Evolutionary conservation across 2,329 filamentous ascomycete species (phyloP).

Genomic region (Arthrobotrys conoides): DNA sequence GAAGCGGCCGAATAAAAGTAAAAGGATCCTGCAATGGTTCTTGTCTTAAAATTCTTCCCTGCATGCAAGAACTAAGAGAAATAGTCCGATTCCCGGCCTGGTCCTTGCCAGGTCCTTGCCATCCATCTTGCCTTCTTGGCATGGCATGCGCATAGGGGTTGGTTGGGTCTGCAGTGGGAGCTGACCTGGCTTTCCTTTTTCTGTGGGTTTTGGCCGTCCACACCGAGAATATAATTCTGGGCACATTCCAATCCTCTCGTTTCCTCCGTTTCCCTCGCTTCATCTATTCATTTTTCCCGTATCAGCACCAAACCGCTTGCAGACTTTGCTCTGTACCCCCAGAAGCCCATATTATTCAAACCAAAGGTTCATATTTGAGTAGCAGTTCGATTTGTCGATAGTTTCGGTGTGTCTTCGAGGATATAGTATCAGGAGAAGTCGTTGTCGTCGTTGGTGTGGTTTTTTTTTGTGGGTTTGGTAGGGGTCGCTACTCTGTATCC

Average conservation of each 20-base stretch:
- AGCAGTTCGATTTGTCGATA: slow-evolving; percentile 8
- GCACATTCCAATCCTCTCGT: slow-evolving; percentile 36
- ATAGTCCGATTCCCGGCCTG: slow-evolving; percentile 15
- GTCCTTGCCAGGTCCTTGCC: slow-evolving; percentile 2
- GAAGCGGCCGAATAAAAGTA: slow-evolving; percentile 28
- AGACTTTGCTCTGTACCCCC: slow-evolving; percentile 38
- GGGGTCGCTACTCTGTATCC: slow-evolving; percentile 2
- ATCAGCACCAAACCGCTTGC: slow-evolving; percentile 36
- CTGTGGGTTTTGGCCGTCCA: slow-evolving; percentile 6
- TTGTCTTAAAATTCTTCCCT: slow-evolving; percentile 39
- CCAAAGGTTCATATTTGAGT: slow-evolving; percentile 1
- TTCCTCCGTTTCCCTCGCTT: slow-evolving; percentile 30
- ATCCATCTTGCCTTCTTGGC: not conserved
- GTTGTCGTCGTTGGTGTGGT: slow-evolving; percentile 23
- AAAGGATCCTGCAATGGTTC: not conserved
- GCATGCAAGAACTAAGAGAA: slow-evolving; percentile 15
- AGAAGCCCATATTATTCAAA: slow-evolving; percentile 8
- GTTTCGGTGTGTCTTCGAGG: slow-evolving; percentile 5
- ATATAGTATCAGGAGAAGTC: slow-evolving; percentile 6
- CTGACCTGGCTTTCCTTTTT: not conserved
- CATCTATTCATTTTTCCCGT: slow-evolving; percentile 32
- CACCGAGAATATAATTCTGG: slow-evolving; percentile 35
- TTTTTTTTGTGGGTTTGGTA: slow-evolving; percentile 19
- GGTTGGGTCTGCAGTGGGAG: not conserved
- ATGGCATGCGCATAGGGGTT: not conserved